Percentiles rank a stretch among this genome's conserved stretches.
Evolutionary conservation across 352 stramenopile genomes (phyloP).

Genomic region (Phytophthora agathidicida): DNA sequence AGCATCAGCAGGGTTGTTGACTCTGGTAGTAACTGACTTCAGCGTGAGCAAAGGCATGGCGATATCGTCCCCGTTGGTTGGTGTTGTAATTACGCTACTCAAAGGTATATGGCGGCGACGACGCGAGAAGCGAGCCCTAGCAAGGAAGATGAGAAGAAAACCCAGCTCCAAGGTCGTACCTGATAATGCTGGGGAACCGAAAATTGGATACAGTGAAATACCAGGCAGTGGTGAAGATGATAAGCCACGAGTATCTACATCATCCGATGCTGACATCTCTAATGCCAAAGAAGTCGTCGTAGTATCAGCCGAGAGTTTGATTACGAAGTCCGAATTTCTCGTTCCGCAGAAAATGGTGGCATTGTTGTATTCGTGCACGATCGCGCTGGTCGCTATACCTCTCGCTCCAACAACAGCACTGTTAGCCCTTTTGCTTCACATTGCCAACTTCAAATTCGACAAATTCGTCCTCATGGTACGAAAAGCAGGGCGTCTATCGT

Average conservation of each 20-base stretch:
- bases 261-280: neutral
- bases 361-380: slow-evolving; percentile 79
- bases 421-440: slow-evolving; percentile 56
- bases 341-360: slow-evolving; percentile 86
- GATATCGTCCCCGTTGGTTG: slow-evolving; percentile 36
- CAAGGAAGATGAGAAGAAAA: slow-evolving; percentile 5
- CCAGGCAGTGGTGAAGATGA: neutral
- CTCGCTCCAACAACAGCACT: slow-evolving; percentile 66
- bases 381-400: slow-evolving; percentile 72
- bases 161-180: slow-evolving; percentile 29
- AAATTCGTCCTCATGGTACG: slow-evolving; percentile 70
- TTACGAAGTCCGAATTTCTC: slow-evolving; percentile 68
- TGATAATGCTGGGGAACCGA: neutral
- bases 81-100: slow-evolving; percentile 24
- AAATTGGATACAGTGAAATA: neutral
- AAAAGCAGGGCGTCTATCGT: neutral
- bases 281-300: neutral
- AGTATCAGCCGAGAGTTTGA: slow-evolving; percentile 3
- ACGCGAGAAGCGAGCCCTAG: slow-evolving; percentile 19
- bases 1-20: slow-evolving; percentile 65
- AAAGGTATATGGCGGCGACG: slow-evolving; percentile 13
- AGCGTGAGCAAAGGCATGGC: slow-evolving; percentile 63
- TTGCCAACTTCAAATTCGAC: slow-evolving; percentile 87
- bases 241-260: neutral
- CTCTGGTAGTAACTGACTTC: slow-evolving; percentile 81